phyloP scores from a whole-genome alignment of 306 rosid genomes.

The Alnus rubra region DNA sequence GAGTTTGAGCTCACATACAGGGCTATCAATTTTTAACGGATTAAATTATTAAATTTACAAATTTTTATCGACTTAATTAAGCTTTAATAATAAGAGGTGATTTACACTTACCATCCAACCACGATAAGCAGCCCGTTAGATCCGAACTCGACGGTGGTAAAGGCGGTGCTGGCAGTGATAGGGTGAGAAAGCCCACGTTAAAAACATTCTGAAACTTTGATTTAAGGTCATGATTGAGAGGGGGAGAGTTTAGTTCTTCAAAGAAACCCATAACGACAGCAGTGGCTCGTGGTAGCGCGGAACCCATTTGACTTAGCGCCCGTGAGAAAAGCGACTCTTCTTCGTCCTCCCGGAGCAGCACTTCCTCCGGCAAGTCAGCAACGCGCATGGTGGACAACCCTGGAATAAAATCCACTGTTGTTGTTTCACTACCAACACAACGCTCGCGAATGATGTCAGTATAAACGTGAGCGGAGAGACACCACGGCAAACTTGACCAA shows the following conservation, averaged over 20 bases:
- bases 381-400: constrained; percentile 36
- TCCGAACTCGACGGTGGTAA: constrained; percentile 13
- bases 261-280: constrained; percentile 40
- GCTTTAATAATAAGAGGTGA: too few relatives aligned
- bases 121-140: constrained; percentile 25
- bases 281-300: constrained; percentile 33
- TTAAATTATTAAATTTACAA: too few relatives aligned
- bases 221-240: constrained; percentile 6
- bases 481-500: constrained; percentile 33
- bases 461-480: constrained; percentile 39
- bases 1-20: too few relatives aligned
- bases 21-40: too few relatives aligned
- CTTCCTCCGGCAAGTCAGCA: constrained; percentile 39
- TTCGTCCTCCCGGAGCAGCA: not conserved
- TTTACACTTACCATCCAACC: constrained; percentile 9
- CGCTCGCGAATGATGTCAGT: constrained; percentile 28
- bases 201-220: constrained; percentile 14
- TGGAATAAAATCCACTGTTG: constrained; percentile 40
- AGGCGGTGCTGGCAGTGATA: constrained; percentile 9
- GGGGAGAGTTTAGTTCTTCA: constrained; percentile 19
- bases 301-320: constrained; percentile 27
- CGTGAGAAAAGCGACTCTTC: constrained; percentile 30
- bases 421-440: not conserved
- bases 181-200: constrained; percentile 19
- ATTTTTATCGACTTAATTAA: too few relatives aligned